Evolutionary conservation across 768 basidiomycete genomes (phyloP), one percentile per base, ranked within the genome.

Genomic region (Pulveroboletus ravenelii): DNA sequence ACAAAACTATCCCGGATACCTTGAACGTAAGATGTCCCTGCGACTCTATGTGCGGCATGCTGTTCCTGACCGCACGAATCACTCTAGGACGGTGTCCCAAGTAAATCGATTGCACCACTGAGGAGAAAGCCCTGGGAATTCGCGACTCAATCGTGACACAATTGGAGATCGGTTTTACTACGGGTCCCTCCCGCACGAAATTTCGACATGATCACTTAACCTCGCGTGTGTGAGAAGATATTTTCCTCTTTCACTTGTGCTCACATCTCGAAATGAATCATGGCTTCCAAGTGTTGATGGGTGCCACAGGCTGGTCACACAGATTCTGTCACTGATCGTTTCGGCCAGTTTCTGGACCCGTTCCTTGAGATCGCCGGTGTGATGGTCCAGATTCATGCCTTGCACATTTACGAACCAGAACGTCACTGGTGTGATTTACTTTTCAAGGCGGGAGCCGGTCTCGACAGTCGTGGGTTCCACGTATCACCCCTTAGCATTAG

Each of bases 71-170:
- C 45, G 38, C 45, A n/a, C 27, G 23, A 40, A 47, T 50, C 36
- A 50, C 7, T 40, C 17, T 51, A 89, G 86, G 72, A 76, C 12
- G 75, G 71, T 15, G 56, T 74, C 48, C 81, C 84, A 5, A 87
- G 83, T 51, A 63, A 74, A 57, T 85, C 86, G 5, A 76, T 55
- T 27, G 69, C 77, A 2, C 61, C 72, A 6, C 56, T 70, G 14
- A 73, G 79, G 52, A 81, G 71, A 70, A 88, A 89, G 56, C 87
- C 87, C 37, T 89, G 87, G 87, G 87, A 89, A 65, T 35, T 14
- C 37, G 17, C 48, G 34, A 39, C 32, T 25, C 31, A 41, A 54
- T 55, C 51, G 42, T 64, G 52, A 67, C 54, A 48, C 41, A 45
- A 53, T 43, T 53, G 41, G 53, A 52, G 59, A 58, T 47, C 36